Conservation (phyloP, 768 basidiomycete species). For the Xanthoconium purpureum region DNA sequence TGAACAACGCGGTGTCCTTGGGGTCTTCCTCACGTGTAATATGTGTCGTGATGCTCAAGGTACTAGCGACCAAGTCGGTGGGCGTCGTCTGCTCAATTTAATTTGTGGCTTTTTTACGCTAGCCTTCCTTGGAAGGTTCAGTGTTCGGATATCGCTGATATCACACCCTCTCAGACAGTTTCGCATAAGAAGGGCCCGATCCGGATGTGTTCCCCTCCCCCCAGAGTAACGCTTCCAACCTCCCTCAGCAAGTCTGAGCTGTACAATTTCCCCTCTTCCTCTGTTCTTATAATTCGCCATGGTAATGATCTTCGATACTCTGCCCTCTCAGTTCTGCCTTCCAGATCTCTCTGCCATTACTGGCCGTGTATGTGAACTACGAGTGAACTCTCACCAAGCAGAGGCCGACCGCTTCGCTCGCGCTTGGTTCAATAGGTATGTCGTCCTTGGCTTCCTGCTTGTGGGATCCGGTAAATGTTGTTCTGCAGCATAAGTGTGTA, state of each 20-base stretch:
- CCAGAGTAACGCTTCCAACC: conserved; percentile 6
- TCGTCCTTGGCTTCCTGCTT: not conserved
- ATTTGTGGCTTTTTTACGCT: conserved; percentile 28
- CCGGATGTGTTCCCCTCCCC: not conserved
- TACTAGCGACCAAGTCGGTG: conserved; percentile 30
- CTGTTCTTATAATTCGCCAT: conserved; percentile 8
- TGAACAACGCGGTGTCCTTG: conserved; percentile 30
- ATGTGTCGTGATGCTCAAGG: conserved; percentile 30
- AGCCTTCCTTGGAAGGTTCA: conserved; percentile 20
- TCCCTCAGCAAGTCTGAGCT: conserved; percentile 29
- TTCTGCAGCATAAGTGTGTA: conserved; percentile 31
- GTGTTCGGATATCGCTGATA: conserved; percentile 19
- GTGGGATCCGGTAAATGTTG: not conserved
- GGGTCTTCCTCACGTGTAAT: conserved; percentile 29
- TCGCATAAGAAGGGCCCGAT: conserved; percentile 30
- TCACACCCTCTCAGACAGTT: conserved; percentile 17
- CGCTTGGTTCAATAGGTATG: conserved; percentile 35
- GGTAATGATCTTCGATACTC: conserved; percentile 30
- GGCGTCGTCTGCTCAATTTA: conserved; percentile 21
- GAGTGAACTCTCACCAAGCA: conserved; percentile 32
- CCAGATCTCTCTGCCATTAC: conserved; percentile 36
- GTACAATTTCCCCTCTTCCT: conserved; percentile 16
- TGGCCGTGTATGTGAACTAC: conserved; percentile 36
- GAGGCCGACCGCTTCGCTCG: conserved; percentile 33
- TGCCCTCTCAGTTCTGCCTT: conserved; percentile 36